Evolutionary conservation across 2,329 filamentous ascomycete species (phyloP), one percentile per base, ranked within the genome.

Genomic region (Xylariaceae sp.): DNA sequence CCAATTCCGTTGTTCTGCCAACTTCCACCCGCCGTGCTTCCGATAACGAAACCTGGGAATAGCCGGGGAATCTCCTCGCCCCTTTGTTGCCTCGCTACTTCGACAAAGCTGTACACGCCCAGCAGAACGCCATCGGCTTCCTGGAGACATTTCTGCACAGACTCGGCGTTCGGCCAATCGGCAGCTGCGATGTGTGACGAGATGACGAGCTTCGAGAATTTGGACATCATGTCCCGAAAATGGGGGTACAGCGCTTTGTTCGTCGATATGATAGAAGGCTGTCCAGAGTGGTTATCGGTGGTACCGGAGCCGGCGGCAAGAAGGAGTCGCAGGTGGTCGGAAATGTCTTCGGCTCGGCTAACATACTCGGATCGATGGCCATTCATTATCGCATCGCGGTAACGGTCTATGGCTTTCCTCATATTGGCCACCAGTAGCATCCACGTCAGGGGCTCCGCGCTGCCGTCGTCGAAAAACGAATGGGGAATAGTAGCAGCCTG

Each of bases 201-300:
- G 34, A 98, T 82, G 31, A 98, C 92, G 8, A 98, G 73, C 62
- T 98, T 98, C n/a, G 92, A 97, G 62, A 98, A 98, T 54, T 94
- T 89, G 31, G 92, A 97, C 92, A 98, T 98, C 82, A 97, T 97
- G 59, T 97, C 92, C 38, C 92, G 76, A 65, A 98, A 98, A 63
- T 97, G 89, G 16, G 92, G 92, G 58, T 97, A 97, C 12, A 98
- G 70, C 0, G 88, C 86, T 62, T 97, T 97, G 70, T 98, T 98
- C 4, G 88, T 94, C 5, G 89, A 96, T 44, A 98, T 98, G 55
- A 98, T 96, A n/a, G 92, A 97, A 4, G 92, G 92, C 52, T 97
- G 94, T 29, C 92, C 92, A 14, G 92, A 97, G 61, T 98, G 92
- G 58, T 98, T 98, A 64, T 98, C 92, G 0, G 92, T 98, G 2